A percentile compares a stretch with the other conserved stretches of the same genome.
phyloP scores from a whole-genome alignment of 1,139 yeast genomes.

The Yamadazyma siamensis region DNA sequence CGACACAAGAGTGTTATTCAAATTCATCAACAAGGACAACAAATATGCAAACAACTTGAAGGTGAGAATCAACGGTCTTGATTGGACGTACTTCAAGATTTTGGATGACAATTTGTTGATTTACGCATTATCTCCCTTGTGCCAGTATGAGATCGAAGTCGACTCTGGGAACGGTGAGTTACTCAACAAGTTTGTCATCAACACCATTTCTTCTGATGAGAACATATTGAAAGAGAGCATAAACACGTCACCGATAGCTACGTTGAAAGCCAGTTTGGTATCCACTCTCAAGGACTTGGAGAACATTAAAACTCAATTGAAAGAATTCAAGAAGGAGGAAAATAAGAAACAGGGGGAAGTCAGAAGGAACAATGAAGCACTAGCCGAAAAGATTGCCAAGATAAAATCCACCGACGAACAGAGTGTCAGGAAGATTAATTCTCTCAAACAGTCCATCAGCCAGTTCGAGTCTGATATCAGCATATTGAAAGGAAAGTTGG shows the following conservation, averaged over 20 bases:
- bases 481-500: conserved; percentile 14
- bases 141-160: conserved; percentile 66
- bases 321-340: conserved; percentile 62
- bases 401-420: conserved; percentile 18
- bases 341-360: conserved; percentile 50
- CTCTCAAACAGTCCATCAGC: conserved; percentile 38
- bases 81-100: conserved; percentile 54
- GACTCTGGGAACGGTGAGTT: conserved; percentile 25
- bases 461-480: conserved; percentile 40
- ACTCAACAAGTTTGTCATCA: conserved; percentile 26
- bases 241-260: conserved; percentile 47
- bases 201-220: conserved; percentile 29
- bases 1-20: conserved; percentile 39
- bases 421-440: conserved; percentile 37
- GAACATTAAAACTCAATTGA: conserved; percentile 48
- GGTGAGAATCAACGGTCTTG: conserved; percentile 55
- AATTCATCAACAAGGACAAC: conserved; percentile 27
- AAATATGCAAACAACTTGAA: conserved; percentile 31
- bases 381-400: conserved; percentile 48
- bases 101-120: conserved; percentile 45
- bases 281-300: conserved; percentile 57
- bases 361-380: conserved; percentile 55
- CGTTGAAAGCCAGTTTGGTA: conserved; percentile 60
- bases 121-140: conserved; percentile 64
- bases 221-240: conserved; percentile 10